These are phyloP conservation scores for Lactarius sanguifluus DNA, from an alignment of 768 basidiomycete species.

Conservation along the genomic window DNA sequence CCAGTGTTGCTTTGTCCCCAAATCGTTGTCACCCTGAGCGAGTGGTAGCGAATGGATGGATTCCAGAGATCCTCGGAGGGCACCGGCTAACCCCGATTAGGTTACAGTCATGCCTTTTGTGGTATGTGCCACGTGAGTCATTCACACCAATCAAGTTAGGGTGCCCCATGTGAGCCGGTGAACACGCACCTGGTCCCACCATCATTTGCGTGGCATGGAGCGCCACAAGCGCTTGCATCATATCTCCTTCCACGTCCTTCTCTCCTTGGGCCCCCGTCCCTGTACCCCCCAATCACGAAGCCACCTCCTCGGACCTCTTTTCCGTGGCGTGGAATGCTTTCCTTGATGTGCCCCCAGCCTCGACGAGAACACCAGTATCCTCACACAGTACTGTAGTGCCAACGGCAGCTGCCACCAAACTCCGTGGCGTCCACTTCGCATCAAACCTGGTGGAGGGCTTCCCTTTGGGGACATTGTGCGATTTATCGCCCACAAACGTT, in stretches of 20 bases:
- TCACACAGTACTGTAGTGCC: neutral
- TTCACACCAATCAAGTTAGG: neutral
- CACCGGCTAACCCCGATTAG: constrained; percentile 28
- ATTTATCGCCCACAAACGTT: constrained; percentile 17
- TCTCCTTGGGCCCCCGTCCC: constrained; percentile 7
- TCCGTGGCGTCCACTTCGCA: constrained; percentile 24
- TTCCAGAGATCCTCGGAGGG: neutral
- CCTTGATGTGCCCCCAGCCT: neutral
- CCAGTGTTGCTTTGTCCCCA: neutral
- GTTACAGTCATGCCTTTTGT: constrained; percentile 29
- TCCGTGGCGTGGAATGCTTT: neutral
- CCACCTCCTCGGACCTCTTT: constrained; percentile 15
- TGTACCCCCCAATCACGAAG: neutral
- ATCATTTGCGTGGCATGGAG: constrained; percentile 18
- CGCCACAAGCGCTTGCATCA: constrained; percentile 26
- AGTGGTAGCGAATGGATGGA: neutral
- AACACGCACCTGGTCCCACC: constrained; percentile 7
- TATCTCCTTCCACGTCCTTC: constrained; percentile 18
- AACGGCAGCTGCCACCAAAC: constrained; percentile 15
- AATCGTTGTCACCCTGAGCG: neutral
- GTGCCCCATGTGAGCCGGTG: constrained; percentile 3
- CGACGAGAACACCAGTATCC: neutral
- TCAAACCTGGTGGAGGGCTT: constrained; percentile 7
- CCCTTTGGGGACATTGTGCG: constrained; percentile 5
- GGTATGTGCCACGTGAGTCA: constrained; percentile 14